phyloP scores from a whole-genome alignment of 2,329 filamentous ascomycete genomes.

The Penicillium sp. region DNA sequence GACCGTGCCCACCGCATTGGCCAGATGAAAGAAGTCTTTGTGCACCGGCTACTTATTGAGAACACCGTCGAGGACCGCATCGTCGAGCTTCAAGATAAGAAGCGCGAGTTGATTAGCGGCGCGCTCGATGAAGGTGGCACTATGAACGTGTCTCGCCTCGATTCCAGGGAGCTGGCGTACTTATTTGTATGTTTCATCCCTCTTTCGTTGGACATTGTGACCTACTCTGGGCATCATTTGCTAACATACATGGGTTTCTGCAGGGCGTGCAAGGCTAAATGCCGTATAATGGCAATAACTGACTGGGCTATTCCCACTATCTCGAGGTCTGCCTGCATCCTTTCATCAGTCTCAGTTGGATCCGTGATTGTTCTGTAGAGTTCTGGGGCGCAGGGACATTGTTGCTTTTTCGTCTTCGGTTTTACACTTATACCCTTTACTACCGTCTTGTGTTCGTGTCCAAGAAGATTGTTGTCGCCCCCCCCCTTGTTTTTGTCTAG shows the following conservation, averaged over 20 bases:
- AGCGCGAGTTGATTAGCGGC: constrained; percentile 70
- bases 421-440: no score
- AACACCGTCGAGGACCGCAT: constrained; percentile 88
- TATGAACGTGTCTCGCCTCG: constrained; percentile 64
- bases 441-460: no score
- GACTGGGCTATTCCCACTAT: not conserved
- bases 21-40: constrained; percentile 68
- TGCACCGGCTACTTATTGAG: constrained; percentile 74
- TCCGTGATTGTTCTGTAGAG: no score
- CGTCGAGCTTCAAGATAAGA: constrained; percentile 71
- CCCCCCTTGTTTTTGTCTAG: no score
- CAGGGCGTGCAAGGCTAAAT: constrained; percentile 23
- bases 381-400: no score
- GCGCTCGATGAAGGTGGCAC: constrained; percentile 75
- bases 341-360: no score
- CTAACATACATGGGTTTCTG: constrained; percentile 7
- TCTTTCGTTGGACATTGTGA: not conserved
- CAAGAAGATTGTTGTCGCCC: no score
- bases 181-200: constrained; percentile 54
- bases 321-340: no score
- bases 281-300: not conserved
- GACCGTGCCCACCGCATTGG: constrained; percentile 88
- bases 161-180: constrained; percentile 64
- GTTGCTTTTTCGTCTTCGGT: no score
- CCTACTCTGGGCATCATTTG: not conserved